Evolutionary conservation across 139 green algal genomes (phyloP), one percentile per base, ranked within the genome.

Genomic region (Mychonastes homosphaera): DNA sequence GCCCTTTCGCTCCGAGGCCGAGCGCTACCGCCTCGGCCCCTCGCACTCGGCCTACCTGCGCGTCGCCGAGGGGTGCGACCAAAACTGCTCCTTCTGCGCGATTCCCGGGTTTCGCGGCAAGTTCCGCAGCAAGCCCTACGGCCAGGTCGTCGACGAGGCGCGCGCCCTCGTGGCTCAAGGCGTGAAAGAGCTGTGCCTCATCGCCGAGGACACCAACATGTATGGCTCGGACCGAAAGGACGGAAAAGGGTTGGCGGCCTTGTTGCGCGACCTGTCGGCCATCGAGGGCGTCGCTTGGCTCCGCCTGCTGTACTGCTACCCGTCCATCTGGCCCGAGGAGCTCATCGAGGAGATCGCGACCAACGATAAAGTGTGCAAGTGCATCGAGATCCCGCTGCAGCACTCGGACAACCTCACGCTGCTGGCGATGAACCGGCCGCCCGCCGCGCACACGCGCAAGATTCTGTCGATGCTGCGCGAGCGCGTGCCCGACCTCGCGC

Each of bases 381-480:
- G 95, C 76, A 85, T 96, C 35, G 88, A 96, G 78, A 96, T 96
- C 19, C 88, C 88, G 40, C 74, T 96, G 70, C 88, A 96, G 73
- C 88, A 96, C 75, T 89, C 90, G 54, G 75, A 58, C 71, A 90
- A 92, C 69, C 59, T 91, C 27, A 79, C 75, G 8, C 77, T 96
- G 43, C 80, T 93, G 43, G 59, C 54, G 32, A 96, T 96, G 88
- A 90, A 91, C 64, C 72, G 88, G 23, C 87, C 87, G 28, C 80
- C 86, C 0, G 58, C 70, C 40, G 70, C 64, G 33, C 84, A 91
- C 73, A 78, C 71, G 54, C 74, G 73, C 9, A 69, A 67, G n/a
- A 69, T 94, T 66, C 79, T 96, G 44, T 16, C 66, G 26, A 87
- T 81, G 65, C 73, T 94, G 41, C 58, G 84, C 0, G 78, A 84